Evolutionary conservation across 2,329 filamentous ascomycete species (phyloP).

Genomic region (Lasiodiplodia hormozganensis): DNA sequence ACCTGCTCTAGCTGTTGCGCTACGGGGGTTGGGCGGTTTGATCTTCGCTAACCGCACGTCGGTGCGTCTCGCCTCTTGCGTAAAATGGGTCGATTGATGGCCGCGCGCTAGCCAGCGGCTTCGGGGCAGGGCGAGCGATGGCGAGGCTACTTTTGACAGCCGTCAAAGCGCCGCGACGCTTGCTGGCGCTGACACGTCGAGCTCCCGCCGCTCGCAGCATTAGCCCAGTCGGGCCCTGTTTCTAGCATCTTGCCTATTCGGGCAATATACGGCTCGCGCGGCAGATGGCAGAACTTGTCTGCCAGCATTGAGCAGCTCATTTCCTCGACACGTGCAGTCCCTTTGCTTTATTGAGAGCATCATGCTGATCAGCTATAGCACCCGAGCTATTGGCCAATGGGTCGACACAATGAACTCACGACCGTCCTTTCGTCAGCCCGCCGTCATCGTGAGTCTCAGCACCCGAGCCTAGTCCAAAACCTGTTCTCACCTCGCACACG

Average conservation of each 20-base stretch:
- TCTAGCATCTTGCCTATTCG: conserved; percentile 22
- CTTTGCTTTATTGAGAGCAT: neutral
- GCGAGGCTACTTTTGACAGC: conserved; percentile 6
- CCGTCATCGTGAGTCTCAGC: neutral
- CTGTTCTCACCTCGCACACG: conserved; percentile 13
- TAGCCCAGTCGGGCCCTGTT: neutral
- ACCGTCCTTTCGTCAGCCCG: neutral
- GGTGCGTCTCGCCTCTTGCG: conserved; percentile 20
- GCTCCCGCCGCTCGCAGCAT: neutral
- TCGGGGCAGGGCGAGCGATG: neutral
- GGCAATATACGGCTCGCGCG: conserved; percentile 6
- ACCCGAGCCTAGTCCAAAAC: conserved; percentile 4
- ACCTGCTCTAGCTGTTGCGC: conserved; percentile 19
- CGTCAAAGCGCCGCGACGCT: conserved; percentile 1
- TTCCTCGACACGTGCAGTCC: neutral
- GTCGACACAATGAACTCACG: neutral
- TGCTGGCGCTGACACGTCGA: conserved; percentile 3
- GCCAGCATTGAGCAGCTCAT: conserved; percentile 3
- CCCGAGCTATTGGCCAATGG: neutral
- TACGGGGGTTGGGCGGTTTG: conserved; percentile 15
- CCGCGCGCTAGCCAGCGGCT: conserved; percentile 14
- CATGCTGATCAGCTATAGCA: conserved; percentile 19
- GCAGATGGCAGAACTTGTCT: neutral
- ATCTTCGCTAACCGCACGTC: conserved; percentile 27
- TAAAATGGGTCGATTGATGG: conserved; percentile 4